Conservation (phyloP, 1,139 yeast species). For the Debaryomyces robertsiae region DNA sequence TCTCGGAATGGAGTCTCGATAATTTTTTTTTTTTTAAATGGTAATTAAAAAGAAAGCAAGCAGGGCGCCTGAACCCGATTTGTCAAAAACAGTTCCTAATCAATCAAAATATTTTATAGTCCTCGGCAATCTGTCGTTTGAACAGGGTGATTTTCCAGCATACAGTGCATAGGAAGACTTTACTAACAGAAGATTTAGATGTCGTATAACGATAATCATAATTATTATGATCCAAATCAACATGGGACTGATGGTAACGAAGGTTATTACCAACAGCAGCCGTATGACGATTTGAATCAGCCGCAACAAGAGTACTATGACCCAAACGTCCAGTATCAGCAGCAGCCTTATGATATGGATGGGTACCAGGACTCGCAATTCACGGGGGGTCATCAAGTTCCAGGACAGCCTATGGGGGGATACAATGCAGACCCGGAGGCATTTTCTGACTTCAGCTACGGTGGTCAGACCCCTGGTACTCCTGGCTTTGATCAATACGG, state of each 20-base stretch:
- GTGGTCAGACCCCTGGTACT: slow-evolving; percentile 69
- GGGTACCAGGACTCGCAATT: slow-evolving; percentile 46
- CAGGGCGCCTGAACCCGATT: slow-evolving; percentile 7
- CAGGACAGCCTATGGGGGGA: slow-evolving; percentile 51
- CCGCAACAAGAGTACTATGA: slow-evolving; percentile 45
- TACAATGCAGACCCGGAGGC: slow-evolving; percentile 70
- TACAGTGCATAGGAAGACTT: neutral
- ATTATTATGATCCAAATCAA: slow-evolving; percentile 51
- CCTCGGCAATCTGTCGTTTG: neutral
- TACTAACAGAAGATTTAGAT: slow-evolving; percentile 37
- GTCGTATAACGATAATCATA: slow-evolving; percentile 55
- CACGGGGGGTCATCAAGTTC: slow-evolving; percentile 32
- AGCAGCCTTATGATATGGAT: slow-evolving; percentile 51
- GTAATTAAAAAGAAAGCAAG: slow-evolving; percentile 6
- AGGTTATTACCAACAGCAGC: slow-evolving; percentile 52
- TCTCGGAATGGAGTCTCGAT: slow-evolving; percentile 8
- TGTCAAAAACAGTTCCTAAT: slow-evolving; percentile 6
- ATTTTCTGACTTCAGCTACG: slow-evolving; percentile 75
- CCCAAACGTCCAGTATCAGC: slow-evolving; percentile 57
- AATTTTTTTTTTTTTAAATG: slow-evolving; percentile 4
- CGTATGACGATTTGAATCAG: slow-evolving; percentile 36
- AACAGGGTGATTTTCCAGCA: neutral
- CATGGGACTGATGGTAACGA: slow-evolving; percentile 39
- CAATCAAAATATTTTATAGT: slow-evolving; percentile 1
- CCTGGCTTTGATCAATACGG: slow-evolving; percentile 77